A percentile compares a stretch with the other conserved stretches of the same genome.
phyloP scores from a whole-genome alignment of 805 yeast genomes.

The Myxozyma sirexii region DNA sequence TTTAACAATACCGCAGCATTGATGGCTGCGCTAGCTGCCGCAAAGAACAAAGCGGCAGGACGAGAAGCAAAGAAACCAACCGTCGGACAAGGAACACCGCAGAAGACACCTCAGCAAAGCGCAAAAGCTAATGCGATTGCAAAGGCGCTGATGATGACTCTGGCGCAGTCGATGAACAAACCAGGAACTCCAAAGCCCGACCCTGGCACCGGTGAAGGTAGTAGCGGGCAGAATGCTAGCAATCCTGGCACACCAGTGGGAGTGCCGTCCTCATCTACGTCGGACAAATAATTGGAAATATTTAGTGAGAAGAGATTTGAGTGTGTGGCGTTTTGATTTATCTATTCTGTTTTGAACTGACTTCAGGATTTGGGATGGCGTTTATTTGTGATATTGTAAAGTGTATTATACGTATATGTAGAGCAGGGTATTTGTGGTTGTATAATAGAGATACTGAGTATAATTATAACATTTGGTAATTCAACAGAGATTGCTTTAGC shows the following conservation, averaged over 20 bases:
- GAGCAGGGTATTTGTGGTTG: constrained; percentile 1
- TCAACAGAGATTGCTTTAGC: too few relatives aligned
- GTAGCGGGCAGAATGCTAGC: neutral
- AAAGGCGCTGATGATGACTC: constrained; percentile 32
- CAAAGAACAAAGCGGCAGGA: constrained; percentile 1
- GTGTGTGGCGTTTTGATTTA: neutral
- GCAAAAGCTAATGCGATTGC: constrained; percentile 35
- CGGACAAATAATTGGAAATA: neutral
- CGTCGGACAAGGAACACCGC: neutral
- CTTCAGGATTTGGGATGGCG: neutral
- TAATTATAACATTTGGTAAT: too few relatives aligned
- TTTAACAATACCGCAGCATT: neutral
- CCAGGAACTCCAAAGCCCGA: neutral
- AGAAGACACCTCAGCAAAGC: constrained; percentile 17
- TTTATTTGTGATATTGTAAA: neutral
- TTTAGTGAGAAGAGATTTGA: neutral
- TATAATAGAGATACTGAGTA: neutral
- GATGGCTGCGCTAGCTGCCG: constrained; percentile 6
- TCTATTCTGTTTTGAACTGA: neutral
- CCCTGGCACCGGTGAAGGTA: constrained; percentile 2
- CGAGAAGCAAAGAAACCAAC: neutral
- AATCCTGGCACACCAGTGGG: constrained; percentile 7
- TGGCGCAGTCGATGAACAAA: constrained; percentile 27
- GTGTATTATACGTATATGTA: neutral
- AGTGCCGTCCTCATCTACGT: constrained; percentile 2